Evolutionary conservation across 2,329 filamentous ascomycete genomes (phyloP).

Genomic region (Didymella sp.): DNA sequence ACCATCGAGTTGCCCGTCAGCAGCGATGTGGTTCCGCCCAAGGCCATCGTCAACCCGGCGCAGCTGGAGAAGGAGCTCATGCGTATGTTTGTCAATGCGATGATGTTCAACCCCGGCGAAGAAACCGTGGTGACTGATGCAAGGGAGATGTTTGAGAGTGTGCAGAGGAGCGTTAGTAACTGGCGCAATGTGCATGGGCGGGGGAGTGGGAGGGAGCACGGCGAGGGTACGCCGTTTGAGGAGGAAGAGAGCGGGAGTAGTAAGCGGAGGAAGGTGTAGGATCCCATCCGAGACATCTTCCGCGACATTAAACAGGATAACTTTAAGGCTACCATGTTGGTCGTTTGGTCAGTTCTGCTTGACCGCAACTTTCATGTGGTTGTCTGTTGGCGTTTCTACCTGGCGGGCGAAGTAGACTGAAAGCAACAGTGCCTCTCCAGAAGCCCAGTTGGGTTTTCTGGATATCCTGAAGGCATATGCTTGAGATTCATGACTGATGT

Average conservation of each 20-base stretch:
- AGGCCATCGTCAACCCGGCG: conserved; percentile 88
- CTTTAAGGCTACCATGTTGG: too few species aligned
- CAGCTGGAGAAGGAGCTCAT: conserved; percentile 93
- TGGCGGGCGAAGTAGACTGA: too few species aligned
- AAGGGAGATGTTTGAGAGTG: conserved; percentile 86
- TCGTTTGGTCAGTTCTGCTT: too few species aligned
- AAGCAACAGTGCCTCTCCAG: too few species aligned
- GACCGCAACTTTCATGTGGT: too few species aligned
- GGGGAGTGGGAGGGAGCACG: conserved; percentile 30
- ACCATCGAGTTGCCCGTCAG: conserved; percentile 65
- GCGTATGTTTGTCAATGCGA: conserved; percentile 96
- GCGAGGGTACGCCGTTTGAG: conserved; percentile 40
- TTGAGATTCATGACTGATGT: too few species aligned
- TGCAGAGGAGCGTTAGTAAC: conserved; percentile 77
- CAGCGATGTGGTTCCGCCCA: conserved; percentile 81
- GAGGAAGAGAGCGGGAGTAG: conserved; percentile 36
- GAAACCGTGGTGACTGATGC: conserved; percentile 89
- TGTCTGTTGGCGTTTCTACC: too few species aligned
- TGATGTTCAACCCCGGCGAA: conserved; percentile 97
- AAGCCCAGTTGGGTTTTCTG: too few species aligned
- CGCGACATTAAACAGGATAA: too few species aligned
- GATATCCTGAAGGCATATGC: too few species aligned
- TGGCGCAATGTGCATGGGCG: conserved; percentile 73
- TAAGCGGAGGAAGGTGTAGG: conserved; percentile 43
- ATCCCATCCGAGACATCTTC: background rate